These are phyloP conservation scores for Saccharomyces cerevisiae DNA, from an alignment of 805 yeast genomes.

Conservation along the genomic window DNA sequence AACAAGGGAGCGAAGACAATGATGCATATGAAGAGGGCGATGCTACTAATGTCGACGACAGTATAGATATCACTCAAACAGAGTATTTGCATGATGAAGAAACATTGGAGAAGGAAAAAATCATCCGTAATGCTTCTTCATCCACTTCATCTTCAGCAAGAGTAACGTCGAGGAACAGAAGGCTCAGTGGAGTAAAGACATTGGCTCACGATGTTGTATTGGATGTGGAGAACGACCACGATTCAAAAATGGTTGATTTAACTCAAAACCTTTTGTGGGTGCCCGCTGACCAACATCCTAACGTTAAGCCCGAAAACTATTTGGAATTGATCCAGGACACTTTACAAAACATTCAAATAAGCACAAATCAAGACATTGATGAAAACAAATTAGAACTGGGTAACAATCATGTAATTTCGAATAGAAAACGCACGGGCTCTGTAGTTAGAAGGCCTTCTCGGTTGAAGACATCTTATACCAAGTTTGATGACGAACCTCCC, in stretches of 20 bases:
- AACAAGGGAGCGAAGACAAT: background rate
- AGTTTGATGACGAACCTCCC: constrained; percentile 18
- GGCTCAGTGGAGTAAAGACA: constrained; percentile 20
- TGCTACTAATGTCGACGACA: constrained; percentile 10
- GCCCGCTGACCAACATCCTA: constrained; percentile 91
- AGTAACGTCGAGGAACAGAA: constrained; percentile 6
- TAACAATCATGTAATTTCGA: constrained; percentile 2
- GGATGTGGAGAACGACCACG: background rate
- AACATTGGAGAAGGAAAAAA: constrained; percentile 1
- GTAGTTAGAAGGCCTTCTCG: constrained; percentile 30
- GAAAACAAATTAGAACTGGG: constrained; percentile 7
- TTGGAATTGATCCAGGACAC: constrained; percentile 51
- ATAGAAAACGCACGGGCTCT: constrained; percentile 11
- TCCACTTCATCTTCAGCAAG: constrained; percentile 3
- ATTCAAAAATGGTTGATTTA: background rate
- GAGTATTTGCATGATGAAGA: constrained; percentile 21
- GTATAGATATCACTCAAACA: constrained; percentile 23
- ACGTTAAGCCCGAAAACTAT: constrained; percentile 85
- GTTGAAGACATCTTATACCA: constrained; percentile 28
- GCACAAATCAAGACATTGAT: constrained; percentile 14
- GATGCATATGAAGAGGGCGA: constrained; percentile 4
- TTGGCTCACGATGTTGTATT: background rate
- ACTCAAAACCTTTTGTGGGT: constrained; percentile 73
- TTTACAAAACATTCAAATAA: constrained; percentile 23
- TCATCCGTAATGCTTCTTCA: background rate